phyloP scores from a whole-genome alignment of 129 eudicot genomes.

The Chrysanthemum seticuspe region DNA sequence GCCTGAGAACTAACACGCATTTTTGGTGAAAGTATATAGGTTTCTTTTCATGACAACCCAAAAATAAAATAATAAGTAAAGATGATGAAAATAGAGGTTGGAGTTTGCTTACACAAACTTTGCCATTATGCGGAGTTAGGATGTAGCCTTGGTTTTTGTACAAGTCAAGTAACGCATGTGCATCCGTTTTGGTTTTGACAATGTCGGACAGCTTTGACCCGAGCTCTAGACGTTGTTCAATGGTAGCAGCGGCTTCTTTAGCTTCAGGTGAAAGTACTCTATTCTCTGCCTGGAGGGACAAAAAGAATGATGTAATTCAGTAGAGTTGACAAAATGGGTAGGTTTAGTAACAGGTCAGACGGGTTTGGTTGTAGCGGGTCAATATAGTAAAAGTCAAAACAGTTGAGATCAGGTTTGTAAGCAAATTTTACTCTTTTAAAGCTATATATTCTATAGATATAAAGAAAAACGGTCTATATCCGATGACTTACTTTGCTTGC shows the following conservation, averaged over 20 bases:
- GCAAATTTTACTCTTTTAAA: no score
- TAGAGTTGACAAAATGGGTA: neutral
- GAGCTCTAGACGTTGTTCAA: constrained; percentile 66
- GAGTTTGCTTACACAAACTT: constrained; percentile 62
- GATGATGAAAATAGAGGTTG: neutral
- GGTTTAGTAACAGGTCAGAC: neutral
- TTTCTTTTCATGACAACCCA: no score
- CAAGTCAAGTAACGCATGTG: constrained; percentile 59
- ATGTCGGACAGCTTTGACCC: constrained; percentile 82
- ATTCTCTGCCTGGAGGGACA: constrained; percentile 40
- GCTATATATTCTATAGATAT: no score
- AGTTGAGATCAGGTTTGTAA: no score
- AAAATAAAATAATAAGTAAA: neutral
- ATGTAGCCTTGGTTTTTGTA: constrained; percentile 78
- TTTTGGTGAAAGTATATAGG: neutral
- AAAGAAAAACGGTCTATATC: neutral
- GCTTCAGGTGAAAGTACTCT: constrained; percentile 71
- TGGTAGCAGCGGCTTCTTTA: constrained; percentile 75
- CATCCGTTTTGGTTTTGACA: constrained; percentile 60
- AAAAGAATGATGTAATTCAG: neutral
- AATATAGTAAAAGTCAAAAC: neutral
- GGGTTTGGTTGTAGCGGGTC: neutral
- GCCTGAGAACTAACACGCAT: no score
- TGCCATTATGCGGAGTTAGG: constrained; percentile 76
- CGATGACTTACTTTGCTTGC: constrained; percentile 50